A percentile compares a stretch with the other conserved stretches of the same genome.
These are phyloP conservation scores for Backusella luteola DNA, from an alignment of 192 early-diverging fungal species.

Conservation along the genomic window DNA sequence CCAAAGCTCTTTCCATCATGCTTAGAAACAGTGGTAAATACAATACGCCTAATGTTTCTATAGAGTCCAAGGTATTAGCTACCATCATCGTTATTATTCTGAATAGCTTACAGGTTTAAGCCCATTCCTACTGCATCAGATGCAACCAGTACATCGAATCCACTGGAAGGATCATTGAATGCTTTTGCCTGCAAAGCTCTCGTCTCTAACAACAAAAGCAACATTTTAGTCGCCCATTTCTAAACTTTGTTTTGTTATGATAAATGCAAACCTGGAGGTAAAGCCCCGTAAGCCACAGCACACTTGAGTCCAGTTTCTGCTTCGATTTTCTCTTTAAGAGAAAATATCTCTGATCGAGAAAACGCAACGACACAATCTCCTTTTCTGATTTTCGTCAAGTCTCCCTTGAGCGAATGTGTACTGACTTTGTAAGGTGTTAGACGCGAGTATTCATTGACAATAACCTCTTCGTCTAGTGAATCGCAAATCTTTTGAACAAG, in stretches of 20 bases:
- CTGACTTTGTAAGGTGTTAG: slow-evolving; percentile 66
- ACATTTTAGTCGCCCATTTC: background rate
- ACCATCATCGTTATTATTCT: background rate
- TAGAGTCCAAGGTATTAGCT: background rate
- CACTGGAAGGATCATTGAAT: slow-evolving; percentile 83
- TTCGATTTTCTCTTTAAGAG: slow-evolving; percentile 78
- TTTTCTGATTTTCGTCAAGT: slow-evolving; percentile 56
- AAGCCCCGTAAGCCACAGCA: slow-evolving; percentile 89
- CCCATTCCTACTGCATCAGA: slow-evolving; percentile 99
- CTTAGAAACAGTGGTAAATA: slow-evolving; percentile 80
- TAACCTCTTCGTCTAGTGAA: slow-evolving; percentile 73
- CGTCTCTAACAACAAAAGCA: slow-evolving; percentile 53
- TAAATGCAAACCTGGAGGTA: slow-evolving; percentile 71
- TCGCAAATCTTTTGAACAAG: slow-evolving; percentile 74
- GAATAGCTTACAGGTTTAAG: slow-evolving; percentile 71
- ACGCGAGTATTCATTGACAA: slow-evolving; percentile 75
- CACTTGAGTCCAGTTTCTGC: slow-evolving; percentile 64
- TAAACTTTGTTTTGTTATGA: background rate
- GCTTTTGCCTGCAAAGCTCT: slow-evolving; percentile 82
- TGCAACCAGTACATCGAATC: slow-evolving; percentile 84
- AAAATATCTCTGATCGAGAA: slow-evolving; percentile 78
- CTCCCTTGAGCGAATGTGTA: slow-evolving; percentile 51
- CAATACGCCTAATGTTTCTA: slow-evolving; percentile 85
- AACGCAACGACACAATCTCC: slow-evolving; percentile 95
- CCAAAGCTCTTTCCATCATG: slow-evolving; percentile 64